Evolutionary conservation across 805 yeast species (phyloP).

Genomic region (Metschnikowia sp.): DNA sequence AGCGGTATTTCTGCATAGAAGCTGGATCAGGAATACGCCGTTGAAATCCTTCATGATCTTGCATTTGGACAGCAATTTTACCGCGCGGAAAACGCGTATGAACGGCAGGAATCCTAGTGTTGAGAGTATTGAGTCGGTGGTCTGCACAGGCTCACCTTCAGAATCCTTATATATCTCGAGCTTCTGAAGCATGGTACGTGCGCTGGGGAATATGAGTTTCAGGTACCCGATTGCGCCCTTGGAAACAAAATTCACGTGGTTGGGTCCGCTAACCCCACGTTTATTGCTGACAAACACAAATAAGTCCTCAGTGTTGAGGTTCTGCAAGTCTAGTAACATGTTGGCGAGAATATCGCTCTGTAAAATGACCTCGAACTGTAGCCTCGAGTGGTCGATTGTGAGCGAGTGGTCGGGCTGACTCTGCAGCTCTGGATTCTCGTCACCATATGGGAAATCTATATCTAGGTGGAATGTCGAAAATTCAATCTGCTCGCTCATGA

Average conservation of each 20-base stretch:
- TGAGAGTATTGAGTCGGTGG: conserved; percentile 24
- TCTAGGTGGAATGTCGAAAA: conserved; percentile 37
- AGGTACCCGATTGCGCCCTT: conserved; percentile 72
- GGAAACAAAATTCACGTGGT: conserved; percentile 56
- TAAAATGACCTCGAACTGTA: conserved; percentile 35
- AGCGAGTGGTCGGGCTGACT: conserved; percentile 6
- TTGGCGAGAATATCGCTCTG: conserved; percentile 37
- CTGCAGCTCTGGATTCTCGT: conserved; percentile 17
- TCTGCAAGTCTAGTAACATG: conserved; percentile 34
- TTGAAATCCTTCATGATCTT: conserved; percentile 34
- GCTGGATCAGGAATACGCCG: conserved; percentile 37
- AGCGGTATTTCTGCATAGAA: conserved; percentile 32
- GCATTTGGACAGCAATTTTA: conserved; percentile 37
- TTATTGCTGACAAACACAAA: conserved; percentile 28
- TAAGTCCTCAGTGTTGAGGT: conserved; percentile 35
- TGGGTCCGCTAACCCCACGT: conserved; percentile 4
- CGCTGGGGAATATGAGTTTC: conserved; percentile 63
- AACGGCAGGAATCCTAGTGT: conserved; percentile 33
- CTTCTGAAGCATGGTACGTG: conserved; percentile 58
- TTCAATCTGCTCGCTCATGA: conserved; percentile 40
- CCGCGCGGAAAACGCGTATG: conserved; percentile 32
- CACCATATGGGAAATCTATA: conserved; percentile 24
- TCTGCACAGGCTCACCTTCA: conserved; percentile 10
- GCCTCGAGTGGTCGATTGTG: conserved; percentile 26
- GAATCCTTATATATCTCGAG: conserved; percentile 37